phyloP scores from a whole-genome alignment of 148 eudicot species.

The Rhododendron henanense region DNA sequence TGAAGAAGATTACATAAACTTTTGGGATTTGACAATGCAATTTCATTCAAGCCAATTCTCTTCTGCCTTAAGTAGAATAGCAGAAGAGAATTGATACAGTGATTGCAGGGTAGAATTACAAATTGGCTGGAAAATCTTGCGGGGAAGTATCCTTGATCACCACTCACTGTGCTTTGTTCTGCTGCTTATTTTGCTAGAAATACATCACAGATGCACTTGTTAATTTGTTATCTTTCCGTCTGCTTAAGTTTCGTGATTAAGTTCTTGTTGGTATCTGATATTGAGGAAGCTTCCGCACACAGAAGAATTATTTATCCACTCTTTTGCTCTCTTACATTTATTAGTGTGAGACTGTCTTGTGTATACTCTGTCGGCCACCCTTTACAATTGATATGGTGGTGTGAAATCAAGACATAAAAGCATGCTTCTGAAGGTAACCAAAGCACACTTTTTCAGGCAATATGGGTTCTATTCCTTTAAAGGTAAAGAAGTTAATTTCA shows the following conservation, averaged over 20 bases:
- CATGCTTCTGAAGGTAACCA: not conserved
- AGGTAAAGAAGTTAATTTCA: slow-evolving; percentile 23
- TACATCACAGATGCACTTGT: not conserved
- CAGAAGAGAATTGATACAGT: not conserved
- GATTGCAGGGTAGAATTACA: not conserved
- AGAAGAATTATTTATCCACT: not conserved
- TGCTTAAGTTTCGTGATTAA: not conserved
- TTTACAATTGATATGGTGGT: not conserved
- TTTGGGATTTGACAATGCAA: not conserved
- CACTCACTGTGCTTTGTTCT: not conserved
- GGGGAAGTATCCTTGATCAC: not conserved
- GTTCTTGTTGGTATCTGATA: not conserved
- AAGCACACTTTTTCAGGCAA: slow-evolving; percentile 23
- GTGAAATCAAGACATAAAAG: not conserved
- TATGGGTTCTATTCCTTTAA: slow-evolving; percentile 21
- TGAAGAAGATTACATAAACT: not conserved
- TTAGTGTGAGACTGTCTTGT: not conserved
- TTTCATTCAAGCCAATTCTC: not conserved
- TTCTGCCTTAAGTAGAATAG: not conserved
- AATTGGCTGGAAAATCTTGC: not conserved
- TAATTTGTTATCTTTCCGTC: not conserved
- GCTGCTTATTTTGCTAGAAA: not conserved
- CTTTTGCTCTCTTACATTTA: not conserved
- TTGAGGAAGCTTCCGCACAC: not conserved
- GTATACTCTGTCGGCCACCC: not conserved